These are phyloP conservation scores for Papiliotrema nemorosa DNA, from an alignment of 1,284 basidiomycete species.

Conservation along the genomic window DNA sequence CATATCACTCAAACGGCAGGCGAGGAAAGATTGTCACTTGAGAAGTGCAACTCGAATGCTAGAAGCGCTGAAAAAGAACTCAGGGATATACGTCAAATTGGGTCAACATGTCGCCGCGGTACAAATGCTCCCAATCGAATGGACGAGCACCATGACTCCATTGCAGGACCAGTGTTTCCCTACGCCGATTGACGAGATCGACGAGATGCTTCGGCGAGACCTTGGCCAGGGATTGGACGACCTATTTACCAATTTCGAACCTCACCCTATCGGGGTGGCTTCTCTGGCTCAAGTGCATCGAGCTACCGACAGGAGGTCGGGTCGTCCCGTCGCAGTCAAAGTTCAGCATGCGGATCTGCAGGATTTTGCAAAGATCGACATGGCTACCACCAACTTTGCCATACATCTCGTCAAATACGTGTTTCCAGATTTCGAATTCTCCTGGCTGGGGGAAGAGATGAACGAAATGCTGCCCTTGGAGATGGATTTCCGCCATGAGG, in stretches of 20 bases:
- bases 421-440: slow-evolving; percentile 70
- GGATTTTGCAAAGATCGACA: slow-evolving; percentile 88
- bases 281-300: slow-evolving; percentile 92
- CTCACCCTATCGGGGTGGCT: slow-evolving; percentile 88
- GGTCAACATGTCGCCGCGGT: slow-evolving; percentile 77
- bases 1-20: slow-evolving; percentile 52
- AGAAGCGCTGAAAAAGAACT: slow-evolving; percentile 77
- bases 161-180: slow-evolving; percentile 68
- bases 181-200: slow-evolving; percentile 39
- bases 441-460: slow-evolving; percentile 93
- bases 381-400: slow-evolving; percentile 50
- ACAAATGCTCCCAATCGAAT: slow-evolving; percentile 72
- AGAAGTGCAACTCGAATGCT: slow-evolving; percentile 74
- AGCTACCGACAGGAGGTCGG: slow-evolving; percentile 67
- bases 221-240: slow-evolving; percentile 43
- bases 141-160: slow-evolving; percentile 60
- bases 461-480: slow-evolving; percentile 87
- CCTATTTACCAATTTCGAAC: slow-evolving; percentile 73
- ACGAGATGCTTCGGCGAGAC: slow-evolving; percentile 43
- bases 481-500: slow-evolving; percentile 77
- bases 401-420: slow-evolving; percentile 81
- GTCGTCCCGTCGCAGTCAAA: slow-evolving; percentile 86
- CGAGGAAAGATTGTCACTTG: slow-evolving; percentile 72
- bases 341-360: slow-evolving; percentile 92
- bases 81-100: slow-evolving; percentile 54